Base-by-base conservation (phyloP, 2,329 filamentous ascomycete species). In the Setomelanomma holmii region DNA sequence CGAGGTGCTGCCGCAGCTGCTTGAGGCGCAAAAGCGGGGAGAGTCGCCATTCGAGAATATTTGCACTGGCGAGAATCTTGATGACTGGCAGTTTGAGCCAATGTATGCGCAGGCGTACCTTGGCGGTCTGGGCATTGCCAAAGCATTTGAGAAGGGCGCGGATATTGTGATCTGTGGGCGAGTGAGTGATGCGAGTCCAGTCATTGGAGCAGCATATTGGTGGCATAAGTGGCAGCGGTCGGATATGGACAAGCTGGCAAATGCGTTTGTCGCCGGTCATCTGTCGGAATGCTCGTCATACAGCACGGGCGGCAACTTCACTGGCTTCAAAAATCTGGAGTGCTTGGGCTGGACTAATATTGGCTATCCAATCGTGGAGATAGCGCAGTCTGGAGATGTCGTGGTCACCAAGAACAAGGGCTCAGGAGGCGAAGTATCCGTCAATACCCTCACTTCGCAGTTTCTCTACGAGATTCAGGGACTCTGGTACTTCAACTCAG, bases 401-500 rank as follows among this genome's bases (percentile, higher is more conserved):
- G 19, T 69, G 21, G 57, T 70, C 8, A 70, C 68, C 1, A 70
- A 70, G 59, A 71, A 72, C 23, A 56, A 58, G 44, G 66, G 56
- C 30, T 72, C 60, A 50, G 70, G 65, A 22, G 76, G 76, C 3
- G 68, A 74, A 47, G 68, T 78, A 2, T 74, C 76, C 1, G 76
- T 79, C 6, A 78, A 83, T 47, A 84, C 82, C 0, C 80, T 81
- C 49, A 78, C 77, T 0, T 80, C 77, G 5, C 82, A 85, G 58
- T 73, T 85, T 5, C 63, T 85, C 3, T 84, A 77, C 46, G 66
- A 70, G 44, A 69, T 68, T 8, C 67, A 70, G 46, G 67, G 66
- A 2, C 80, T 79, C 0, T 80, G 78, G 75, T 86, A 86, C 63
- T 82, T 78, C 74, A 84, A 85, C 68, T 80, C 78, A 0, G 83